phyloP scores from a whole-genome alignment of 257 asterid genomes.

The Oldenlandia corymbosa region DNA sequence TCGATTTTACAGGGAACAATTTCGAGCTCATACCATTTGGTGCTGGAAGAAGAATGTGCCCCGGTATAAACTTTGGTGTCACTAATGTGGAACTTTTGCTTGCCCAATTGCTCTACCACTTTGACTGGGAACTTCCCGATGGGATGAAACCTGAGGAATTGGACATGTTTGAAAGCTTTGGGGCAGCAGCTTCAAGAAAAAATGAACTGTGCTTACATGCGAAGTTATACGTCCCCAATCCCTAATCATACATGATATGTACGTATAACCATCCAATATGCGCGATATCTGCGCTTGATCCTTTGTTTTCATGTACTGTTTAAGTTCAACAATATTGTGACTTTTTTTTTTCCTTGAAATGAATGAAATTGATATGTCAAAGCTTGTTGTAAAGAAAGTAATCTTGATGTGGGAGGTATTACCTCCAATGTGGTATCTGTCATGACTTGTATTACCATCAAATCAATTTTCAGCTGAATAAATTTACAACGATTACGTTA shows the following conservation, averaged over 20 bases:
- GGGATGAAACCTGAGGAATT: constrained; percentile 12
- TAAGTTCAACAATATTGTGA: too few species aligned
- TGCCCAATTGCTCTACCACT: constrained; percentile 22
- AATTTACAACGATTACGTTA: too few species aligned
- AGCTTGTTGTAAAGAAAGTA: too few species aligned
- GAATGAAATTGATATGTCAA: too few species aligned
- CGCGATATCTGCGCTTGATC: too few species aligned
- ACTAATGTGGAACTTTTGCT: constrained; percentile 21
- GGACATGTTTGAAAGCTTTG: constrained; percentile 20
- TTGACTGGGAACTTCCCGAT: constrained; percentile 25
- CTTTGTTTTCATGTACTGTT: too few species aligned
- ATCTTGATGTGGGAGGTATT: too few species aligned
- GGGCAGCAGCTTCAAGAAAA: constrained; percentile 4
- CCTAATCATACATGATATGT: background rate
- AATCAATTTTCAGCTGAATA: too few species aligned
- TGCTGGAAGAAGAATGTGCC: constrained; percentile 31
- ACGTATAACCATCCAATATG: background rate
- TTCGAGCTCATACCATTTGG: constrained; percentile 32
- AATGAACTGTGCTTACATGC: background rate
- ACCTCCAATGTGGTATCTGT: too few species aligned
- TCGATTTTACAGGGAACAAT: constrained; percentile 22
- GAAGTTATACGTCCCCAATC: background rate
- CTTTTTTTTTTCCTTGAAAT: too few species aligned
- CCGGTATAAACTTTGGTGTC: constrained; percentile 16
- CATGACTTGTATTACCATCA: too few species aligned